phyloP scores from a whole-genome alignment of 352 stramenopile species.

The Thraustochytrium sp. region DNA sequence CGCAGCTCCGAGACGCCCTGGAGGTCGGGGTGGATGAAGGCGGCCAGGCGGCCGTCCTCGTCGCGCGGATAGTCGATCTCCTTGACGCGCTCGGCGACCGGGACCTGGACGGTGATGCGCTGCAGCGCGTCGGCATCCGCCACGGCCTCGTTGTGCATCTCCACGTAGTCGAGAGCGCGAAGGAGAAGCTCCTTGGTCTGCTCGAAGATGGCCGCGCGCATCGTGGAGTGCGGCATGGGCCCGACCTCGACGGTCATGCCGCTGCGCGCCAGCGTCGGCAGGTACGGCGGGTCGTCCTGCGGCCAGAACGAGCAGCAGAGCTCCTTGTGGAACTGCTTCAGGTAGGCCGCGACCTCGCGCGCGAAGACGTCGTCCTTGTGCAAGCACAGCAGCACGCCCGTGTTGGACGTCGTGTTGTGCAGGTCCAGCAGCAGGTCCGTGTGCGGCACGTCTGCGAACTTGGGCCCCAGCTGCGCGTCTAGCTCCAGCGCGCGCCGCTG shows the following conservation, averaged over 20 bases:
- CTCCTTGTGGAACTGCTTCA: constrained; percentile 44
- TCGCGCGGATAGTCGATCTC: constrained; percentile 14
- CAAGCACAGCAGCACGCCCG: constrained; percentile 59
- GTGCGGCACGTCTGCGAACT: constrained; percentile 43
- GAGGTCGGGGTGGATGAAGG: constrained; percentile 58
- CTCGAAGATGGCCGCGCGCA: constrained; percentile 59
- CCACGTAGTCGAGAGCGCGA: constrained; percentile 33
- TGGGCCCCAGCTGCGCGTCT: constrained; percentile 57
- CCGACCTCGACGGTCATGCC: constrained; percentile 62
- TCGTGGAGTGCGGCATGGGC: constrained; percentile 58
- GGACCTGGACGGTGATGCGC: not conserved
- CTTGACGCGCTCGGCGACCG: constrained; percentile 26
- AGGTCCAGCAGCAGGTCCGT: constrained; percentile 60
- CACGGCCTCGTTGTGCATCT: constrained; percentile 12
- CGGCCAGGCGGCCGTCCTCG: constrained; percentile 53
- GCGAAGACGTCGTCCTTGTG: constrained; percentile 57
- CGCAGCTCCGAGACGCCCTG: constrained; percentile 53
- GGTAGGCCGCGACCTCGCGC: constrained; percentile 55
- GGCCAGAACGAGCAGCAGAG: constrained; percentile 54
- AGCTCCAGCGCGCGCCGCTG: constrained; percentile 55
- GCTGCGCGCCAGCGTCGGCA: constrained; percentile 54
- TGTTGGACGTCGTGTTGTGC: constrained; percentile 61
- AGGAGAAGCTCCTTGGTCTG: constrained; percentile 45
- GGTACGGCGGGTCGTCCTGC: constrained; percentile 54
- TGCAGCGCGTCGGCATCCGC: not conserved